Evolutionary conservation across 305 asterid genomes (phyloP), one percentile per base, ranked within the genome.

Genomic region (Solanum hybrid): DNA sequence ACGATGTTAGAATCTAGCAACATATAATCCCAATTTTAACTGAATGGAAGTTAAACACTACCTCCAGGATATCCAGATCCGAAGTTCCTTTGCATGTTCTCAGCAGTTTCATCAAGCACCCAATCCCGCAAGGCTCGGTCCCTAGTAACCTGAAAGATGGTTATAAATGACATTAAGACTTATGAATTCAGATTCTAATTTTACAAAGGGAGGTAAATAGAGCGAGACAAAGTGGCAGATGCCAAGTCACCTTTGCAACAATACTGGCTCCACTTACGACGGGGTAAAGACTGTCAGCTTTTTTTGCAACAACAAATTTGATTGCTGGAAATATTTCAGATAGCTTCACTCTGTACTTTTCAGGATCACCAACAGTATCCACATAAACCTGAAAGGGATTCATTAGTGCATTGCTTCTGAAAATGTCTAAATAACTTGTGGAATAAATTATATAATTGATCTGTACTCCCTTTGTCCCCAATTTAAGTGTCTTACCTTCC

Each of bases 21-120:
- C 88, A 89, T 27, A 90, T 79, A 38, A 34, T 88, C 72, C 9
- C 69, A 72, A 86, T 66, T 40, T 11, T 42, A 51, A 51, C 91
- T 71, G 76, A 64, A 88, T 35, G 56, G 34, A 51, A 89, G 71
- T 20, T 89, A 89, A 31, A 79, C 32, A 86, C 46, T 88, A 96
- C 99, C 99, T 91, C 98, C 99, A 69, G 99, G 99, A 90, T 97
- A 97, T 77, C 99, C 99, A 26, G 98, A 97, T 89, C 99, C 99
- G 32, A 96, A 97, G 91, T 90, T 95, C 90, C 93, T 93, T 81
- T 95, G 96, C 91, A 96, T 90, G 92, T 91, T 91, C 87, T 93
- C 98, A 79, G 94, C 96, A 91, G 98, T 93, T 92, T 97, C 99
- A 76, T 95, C 98, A 77, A 96, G 93, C 88, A 88, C 92, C 99